Evolutionary conservation across 306 rosid genomes (phyloP).

Genomic region (Rosa chinensis): DNA sequence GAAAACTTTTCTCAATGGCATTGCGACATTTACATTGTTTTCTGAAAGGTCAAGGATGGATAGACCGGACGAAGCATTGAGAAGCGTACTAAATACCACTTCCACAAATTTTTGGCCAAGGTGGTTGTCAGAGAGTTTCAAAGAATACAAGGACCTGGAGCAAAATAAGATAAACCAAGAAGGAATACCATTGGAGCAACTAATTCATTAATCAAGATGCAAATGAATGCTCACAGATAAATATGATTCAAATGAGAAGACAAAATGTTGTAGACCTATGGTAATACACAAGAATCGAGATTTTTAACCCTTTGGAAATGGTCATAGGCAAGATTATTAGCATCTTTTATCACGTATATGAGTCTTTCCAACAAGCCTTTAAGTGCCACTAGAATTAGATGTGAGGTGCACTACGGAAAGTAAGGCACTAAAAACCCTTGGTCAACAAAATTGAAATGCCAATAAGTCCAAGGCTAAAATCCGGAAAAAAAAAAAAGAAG

Average conservation of each 20-base stretch:
- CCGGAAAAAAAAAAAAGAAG: not conserved
- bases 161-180: constrained; percentile 22
- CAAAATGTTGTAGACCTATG: not conserved
- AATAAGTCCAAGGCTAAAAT: not conserved
- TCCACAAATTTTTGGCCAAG: constrained; percentile 60
- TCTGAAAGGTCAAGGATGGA: constrained; percentile 83
- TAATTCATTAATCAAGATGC: not conserved
- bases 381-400: not conserved
- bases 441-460: not conserved
- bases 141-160: constrained; percentile 65
- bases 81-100: constrained; percentile 55
- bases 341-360: not conserved
- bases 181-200: not conserved
- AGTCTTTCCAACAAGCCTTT: not conserved
- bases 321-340: not conserved
- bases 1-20: constrained; percentile 9
- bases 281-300: constrained; percentile 3
- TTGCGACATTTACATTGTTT: constrained; percentile 61
- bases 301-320: not conserved
- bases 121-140: constrained; percentile 57
- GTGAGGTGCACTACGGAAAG: not conserved
- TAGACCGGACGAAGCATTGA: constrained; percentile 63
- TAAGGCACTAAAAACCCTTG: not conserved
- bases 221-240: not conserved
- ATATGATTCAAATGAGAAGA: not conserved